phyloP scores from a whole-genome alignment of 164 flowering plant genomes.

The Umbilicus rupestris region DNA sequence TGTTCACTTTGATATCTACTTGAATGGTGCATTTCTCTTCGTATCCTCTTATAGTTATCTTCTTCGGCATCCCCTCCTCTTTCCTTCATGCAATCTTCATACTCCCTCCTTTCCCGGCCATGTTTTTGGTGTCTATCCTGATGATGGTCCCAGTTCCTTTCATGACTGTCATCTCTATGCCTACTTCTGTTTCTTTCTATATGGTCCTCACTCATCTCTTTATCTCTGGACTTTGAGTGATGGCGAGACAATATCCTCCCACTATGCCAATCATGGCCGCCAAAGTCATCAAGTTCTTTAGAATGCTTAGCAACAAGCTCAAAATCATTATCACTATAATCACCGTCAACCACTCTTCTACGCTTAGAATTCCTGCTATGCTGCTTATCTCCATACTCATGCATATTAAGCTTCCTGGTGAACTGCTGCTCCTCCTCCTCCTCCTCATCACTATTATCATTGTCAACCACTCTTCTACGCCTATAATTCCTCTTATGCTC shows the following conservation, averaged over 20 bases:
- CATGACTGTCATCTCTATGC: conserved; percentile 4
- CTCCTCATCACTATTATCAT: neutral
- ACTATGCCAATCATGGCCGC: neutral
- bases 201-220: neutral
- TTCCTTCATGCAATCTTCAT: neutral
- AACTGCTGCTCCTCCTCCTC: neutral
- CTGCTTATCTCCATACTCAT: neutral
- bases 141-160: neutral
- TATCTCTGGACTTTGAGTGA: conserved; percentile 2
- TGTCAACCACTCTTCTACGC: neutral
- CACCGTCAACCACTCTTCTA: neutral
- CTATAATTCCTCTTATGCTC: neutral
- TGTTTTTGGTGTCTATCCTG: neutral
- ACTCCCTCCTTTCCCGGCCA: neutral
- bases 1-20: neutral
- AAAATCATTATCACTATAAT: neutral
- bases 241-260: neutral
- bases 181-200: neutral
- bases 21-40: neutral
- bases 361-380: neutral
- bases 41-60: neutral
- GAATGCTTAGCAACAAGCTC: neutral
- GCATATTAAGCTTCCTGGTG: neutral
- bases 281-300: conserved; percentile 1
- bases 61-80: neutral